These are phyloP conservation scores for Chalciporus sp. DNA, from an alignment of 1,284 basidiomycete species.

Conservation along the genomic window DNA sequence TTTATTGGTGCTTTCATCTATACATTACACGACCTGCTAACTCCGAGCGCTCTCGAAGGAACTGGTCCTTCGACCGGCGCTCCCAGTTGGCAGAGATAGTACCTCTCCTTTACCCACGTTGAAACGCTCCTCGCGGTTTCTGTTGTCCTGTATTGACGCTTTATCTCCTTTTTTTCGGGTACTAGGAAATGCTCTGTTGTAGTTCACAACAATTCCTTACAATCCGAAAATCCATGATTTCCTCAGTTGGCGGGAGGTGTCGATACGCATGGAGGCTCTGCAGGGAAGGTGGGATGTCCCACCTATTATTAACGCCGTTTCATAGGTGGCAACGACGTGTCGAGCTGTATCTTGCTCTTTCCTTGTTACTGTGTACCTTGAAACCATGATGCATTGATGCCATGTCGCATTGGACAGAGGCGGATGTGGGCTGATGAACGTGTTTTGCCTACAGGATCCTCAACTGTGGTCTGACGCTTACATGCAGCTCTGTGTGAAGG, in stretches of 20 bases:
- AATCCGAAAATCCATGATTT: conserved; percentile 10
- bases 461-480: too few relatives aligned
- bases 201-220: conserved; percentile 11
- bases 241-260: background rate
- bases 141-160: conserved; percentile 2
- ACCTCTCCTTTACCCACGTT: conserved; percentile 3
- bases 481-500: too few relatives aligned
- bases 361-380: too few relatives aligned
- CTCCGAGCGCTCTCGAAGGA: conserved; percentile 1
- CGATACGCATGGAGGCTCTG: too few relatives aligned
- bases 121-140: conserved; percentile 6
- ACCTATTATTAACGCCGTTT: too few relatives aligned
- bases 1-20: conserved; percentile 16
- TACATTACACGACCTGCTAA: conserved; percentile 17
- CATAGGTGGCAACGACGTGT: too few relatives aligned
- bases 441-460: too few relatives aligned
- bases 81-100: conserved; percentile 2
- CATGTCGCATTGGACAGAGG: too few relatives aligned
- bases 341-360: too few relatives aligned
- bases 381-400: too few relatives aligned
- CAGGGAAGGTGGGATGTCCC: too few relatives aligned
- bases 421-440: too few relatives aligned
- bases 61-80: conserved; percentile 1
- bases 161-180: conserved; percentile 14
- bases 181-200: conserved; percentile 14